Base-by-base conservation (phyloP, 1,284 basidiomycete genomes). In the Heterobasidion annosum region DNA sequence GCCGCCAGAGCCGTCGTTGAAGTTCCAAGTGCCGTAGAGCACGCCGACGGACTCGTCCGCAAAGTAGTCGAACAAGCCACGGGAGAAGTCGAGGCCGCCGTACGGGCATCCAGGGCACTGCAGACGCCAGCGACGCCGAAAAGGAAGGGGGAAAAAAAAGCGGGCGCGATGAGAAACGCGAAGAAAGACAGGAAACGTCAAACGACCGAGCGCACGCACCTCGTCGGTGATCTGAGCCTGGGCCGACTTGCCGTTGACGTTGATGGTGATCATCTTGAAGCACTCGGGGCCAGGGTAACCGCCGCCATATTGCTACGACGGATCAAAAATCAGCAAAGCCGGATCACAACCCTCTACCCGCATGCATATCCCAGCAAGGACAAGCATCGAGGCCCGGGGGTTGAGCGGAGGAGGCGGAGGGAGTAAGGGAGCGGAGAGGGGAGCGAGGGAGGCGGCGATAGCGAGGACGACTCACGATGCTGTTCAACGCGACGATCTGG, bases 11-110 rank as follows among this genome's bases (percentile, higher is more conserved):
- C 50, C 59, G 32, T 55, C 59, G 56, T 61, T 57, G 67, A 71
- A 80, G 59, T 59, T 68, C 87, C 86, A 90, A n/a, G 64, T 61
- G 54, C 82, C 82, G 52, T 70, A 70, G 51, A 91, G 59, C 18
- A 82, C 73, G 56, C 88, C 90, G 0, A 52, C 63, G 50, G 62
- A 59, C 57, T 71, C 63, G 32, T 63, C n/a, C 0, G 76, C 77
- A 57, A 88, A 85, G 69, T 69, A 77, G 2, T 63, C 51, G 73
- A 97, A 97, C 46, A 97, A 79, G 52, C 83, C 77, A 10, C 68
- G 66, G 25, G 88, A 88, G 57, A 95, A 75, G 73, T 97, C 93
- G 55, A 97, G 79, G 45, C 79, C 89, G 40, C 79, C 83, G 46
- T 68, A 77, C 2, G 82, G 80, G 66, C 91, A 93, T 34, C 78